A percentile compares a stretch with the other conserved stretches of the same genome.
These are phyloP conservation scores for Amanita rubescens DNA, from an alignment of 768 basidiomycete genomes.

Conservation along the genomic window DNA sequence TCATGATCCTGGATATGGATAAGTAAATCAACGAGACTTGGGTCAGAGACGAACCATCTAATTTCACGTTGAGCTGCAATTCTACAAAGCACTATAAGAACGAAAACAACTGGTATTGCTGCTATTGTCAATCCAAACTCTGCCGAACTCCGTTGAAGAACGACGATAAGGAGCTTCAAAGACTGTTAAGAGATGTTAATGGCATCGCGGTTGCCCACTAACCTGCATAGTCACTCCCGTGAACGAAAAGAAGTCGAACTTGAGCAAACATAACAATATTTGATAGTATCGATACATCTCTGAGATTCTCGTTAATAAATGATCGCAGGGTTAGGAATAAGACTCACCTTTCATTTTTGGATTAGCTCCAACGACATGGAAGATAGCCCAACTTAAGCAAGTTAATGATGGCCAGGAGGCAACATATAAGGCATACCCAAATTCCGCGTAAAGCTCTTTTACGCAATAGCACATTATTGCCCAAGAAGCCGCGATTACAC, in stretches of 20 bases:
- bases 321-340: background rate
- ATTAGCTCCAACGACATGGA: conserved; percentile 84
- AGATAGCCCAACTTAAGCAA: conserved; percentile 71
- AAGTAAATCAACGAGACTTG: background rate
- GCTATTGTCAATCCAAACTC: conserved; percentile 81
- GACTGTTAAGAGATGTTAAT: background rate
- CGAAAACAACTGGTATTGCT: conserved; percentile 73
- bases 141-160: conserved; percentile 51
- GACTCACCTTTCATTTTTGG: conserved; percentile 72
- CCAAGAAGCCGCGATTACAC: conserved; percentile 62
- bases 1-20: conserved; percentile 52
- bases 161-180: conserved; percentile 69
- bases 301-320: conserved; percentile 20
- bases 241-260: conserved; percentile 88
- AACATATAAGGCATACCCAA: conserved; percentile 62
- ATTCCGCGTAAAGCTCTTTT: conserved; percentile 68
- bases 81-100: conserved; percentile 57
- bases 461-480: conserved; percentile 60
- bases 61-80: conserved; percentile 75
- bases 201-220: background rate
- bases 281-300: conserved; percentile 89
- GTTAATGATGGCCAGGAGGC: background rate
- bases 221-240: conserved; percentile 87
- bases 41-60: conserved; percentile 48
- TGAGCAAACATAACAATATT: conserved; percentile 80